Conservation (phyloP, 2,329 filamentous ascomycete species). For the Exophiala xenobiotica region DNA sequence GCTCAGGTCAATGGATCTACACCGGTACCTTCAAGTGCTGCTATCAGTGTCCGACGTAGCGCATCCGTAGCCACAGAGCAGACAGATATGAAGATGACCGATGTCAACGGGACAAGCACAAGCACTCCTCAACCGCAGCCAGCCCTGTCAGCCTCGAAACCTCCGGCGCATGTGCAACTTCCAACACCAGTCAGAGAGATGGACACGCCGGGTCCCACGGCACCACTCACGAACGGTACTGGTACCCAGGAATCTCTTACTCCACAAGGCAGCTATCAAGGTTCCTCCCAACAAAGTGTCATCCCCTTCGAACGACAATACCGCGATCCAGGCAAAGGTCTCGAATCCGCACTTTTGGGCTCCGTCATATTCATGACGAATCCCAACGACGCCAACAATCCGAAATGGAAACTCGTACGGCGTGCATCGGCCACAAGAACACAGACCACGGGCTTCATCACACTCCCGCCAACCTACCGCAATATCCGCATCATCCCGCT, state of each 20-base stretch:
- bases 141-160: constrained; percentile 11
- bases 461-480: constrained; percentile 63
- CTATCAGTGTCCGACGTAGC: constrained; percentile 26
- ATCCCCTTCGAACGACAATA: constrained; percentile 45
- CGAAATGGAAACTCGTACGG: constrained; percentile 63
- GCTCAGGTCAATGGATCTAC: constrained; percentile 23
- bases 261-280: constrained; percentile 33
- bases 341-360: constrained; percentile 63
- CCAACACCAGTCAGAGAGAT: constrained; percentile 25
- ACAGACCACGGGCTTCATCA: constrained; percentile 71
- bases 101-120: constrained; percentile 17
- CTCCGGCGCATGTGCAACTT: constrained; percentile 15
- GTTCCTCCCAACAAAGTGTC: constrained; percentile 30
- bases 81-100: constrained; percentile 20
- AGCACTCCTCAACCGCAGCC: constrained; percentile 11
- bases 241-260: constrained; percentile 7
- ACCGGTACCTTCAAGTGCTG: constrained; percentile 22
- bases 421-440: constrained; percentile 64
- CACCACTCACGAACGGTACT: constrained; percentile 22
- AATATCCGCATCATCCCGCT: constrained; percentile 62
- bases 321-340: constrained; percentile 51
- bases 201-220: constrained; percentile 10
- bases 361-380: constrained; percentile 68
- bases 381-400: constrained; percentile 56
- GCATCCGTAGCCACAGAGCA: constrained; percentile 24